Percentiles rank a stretch among this genome's conserved stretches.
Evolutionary conservation across 192 early-diverging fungal genomes (phyloP).

Genomic region (Podila epigama): DNA sequence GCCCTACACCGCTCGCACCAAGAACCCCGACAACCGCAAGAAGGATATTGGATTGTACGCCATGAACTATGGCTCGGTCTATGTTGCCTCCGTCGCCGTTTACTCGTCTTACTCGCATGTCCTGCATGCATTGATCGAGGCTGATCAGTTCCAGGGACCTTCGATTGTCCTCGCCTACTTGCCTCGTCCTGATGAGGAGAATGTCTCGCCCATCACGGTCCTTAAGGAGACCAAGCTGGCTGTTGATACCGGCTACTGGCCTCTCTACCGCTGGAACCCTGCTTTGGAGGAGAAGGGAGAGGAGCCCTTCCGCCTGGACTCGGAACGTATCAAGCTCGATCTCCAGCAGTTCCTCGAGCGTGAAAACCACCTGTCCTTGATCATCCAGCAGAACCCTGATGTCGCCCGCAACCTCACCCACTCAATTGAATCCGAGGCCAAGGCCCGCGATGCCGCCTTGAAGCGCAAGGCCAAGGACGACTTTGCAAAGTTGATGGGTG

Average conservation of each 20-base stretch:
- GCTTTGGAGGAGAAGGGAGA: constrained; percentile 60
- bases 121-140: constrained; percentile 87
- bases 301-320: constrained; percentile 75
- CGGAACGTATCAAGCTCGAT: constrained; percentile 80
- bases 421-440: constrained; percentile 72
- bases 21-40: constrained; percentile 71
- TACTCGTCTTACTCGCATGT: constrained; percentile 90
- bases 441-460: constrained; percentile 67
- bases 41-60: constrained; percentile 96
- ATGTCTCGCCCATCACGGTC: constrained; percentile 70
- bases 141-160: constrained; percentile 88
- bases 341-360: constrained; percentile 83
- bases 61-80: constrained; percentile 91
- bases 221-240: constrained; percentile 91
- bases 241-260: constrained; percentile 91
- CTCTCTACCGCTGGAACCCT: constrained; percentile 96
- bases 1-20: constrained; percentile 69
- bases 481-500: constrained; percentile 72
- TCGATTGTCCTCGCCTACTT: constrained; percentile 90
- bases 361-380: constrained; percentile 83
- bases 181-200: constrained; percentile 62
- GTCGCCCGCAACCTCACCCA: constrained; percentile 59
- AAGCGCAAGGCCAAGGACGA: constrained; percentile 72
- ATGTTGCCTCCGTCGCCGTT: constrained; percentile 91
- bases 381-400: constrained; percentile 73